Evolutionary conservation across 2,329 filamentous ascomycete species (phyloP).

Genomic region (Trichophyton rubrum): DNA sequence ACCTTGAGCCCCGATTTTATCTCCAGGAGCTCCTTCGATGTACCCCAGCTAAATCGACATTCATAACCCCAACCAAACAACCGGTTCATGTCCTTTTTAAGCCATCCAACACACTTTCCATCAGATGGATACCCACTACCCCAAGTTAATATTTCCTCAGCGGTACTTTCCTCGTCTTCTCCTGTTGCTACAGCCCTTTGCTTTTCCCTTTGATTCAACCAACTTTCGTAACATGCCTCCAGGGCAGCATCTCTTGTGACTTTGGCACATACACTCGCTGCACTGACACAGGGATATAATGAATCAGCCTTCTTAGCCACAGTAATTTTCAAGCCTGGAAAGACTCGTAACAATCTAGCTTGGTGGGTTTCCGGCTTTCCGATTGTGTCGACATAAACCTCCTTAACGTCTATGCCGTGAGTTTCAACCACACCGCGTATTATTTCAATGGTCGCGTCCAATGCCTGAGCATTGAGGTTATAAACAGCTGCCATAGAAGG

Average conservation of each 20-base stretch:
- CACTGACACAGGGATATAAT: conserved; percentile 82
- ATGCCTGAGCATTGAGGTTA: conserved; percentile 91
- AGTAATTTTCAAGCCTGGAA: conserved; percentile 62
- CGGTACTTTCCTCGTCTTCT: conserved; percentile 16
- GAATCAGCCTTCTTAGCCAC: conserved; percentile 88
- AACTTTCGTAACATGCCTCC: conserved; percentile 58
- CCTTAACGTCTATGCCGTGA: conserved; percentile 62
- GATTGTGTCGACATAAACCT: conserved; percentile 93
- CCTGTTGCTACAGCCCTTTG: conserved; percentile 10
- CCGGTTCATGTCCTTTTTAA: conserved; percentile 77
- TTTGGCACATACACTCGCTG: conserved; percentile 88
- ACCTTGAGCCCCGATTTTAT: conserved; percentile 57
- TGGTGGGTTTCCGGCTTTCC: conserved; percentile 75
- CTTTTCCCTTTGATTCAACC: conserved; percentile 28
- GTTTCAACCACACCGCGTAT: conserved; percentile 63
- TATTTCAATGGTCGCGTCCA: conserved; percentile 77
- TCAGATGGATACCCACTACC: conserved; percentile 92
- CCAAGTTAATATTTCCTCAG: conserved; percentile 46
- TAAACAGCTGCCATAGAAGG: conserved; percentile 43
- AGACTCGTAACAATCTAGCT: conserved; percentile 67
- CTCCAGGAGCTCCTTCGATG: conserved; percentile 85
- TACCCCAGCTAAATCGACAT: conserved; percentile 91
- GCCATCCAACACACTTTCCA: conserved; percentile 63
- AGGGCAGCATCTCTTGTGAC: conserved; percentile 86
- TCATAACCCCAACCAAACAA: conserved; percentile 92